Evolutionary conservation across 1,284 basidiomycete genomes (phyloP).

Genomic region (Austroboletus niveus): DNA sequence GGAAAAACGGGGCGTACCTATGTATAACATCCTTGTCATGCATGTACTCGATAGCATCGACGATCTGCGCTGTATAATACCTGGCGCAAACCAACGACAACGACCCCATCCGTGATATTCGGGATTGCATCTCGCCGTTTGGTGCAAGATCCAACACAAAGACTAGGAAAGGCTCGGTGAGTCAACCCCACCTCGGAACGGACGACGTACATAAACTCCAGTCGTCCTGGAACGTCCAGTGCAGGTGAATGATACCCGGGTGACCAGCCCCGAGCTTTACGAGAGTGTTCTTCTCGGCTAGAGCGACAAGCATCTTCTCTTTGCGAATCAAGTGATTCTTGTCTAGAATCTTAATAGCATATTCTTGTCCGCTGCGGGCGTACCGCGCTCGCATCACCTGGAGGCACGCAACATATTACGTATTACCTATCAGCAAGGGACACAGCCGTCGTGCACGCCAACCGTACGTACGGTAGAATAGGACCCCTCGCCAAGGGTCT

Average conservation of each 20-base stretch:
- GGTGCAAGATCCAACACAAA: conserved; percentile 87
- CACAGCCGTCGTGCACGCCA: neutral
- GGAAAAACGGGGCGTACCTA: conserved; percentile 45
- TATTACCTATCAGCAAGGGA: conserved; percentile 9
- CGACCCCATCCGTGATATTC: conserved; percentile 80
- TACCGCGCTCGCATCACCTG: conserved; percentile 64
- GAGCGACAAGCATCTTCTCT: conserved; percentile 62
- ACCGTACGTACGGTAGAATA: conserved; percentile 65
- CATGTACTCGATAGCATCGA: conserved; percentile 88
- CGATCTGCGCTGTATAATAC: conserved; percentile 85
- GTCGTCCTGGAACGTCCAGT: conserved; percentile 84
- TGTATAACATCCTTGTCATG: conserved; percentile 88
- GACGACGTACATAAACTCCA: conserved; percentile 67
- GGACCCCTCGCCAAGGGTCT: conserved; percentile 73
- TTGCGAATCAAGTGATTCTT: conserved; percentile 71
- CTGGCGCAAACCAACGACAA: conserved; percentile 72
- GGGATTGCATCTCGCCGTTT: conserved; percentile 87
- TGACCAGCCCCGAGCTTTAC: conserved; percentile 66
- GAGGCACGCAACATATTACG: conserved; percentile 13
- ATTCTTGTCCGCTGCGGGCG: conserved; percentile 57
- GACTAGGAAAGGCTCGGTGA: conserved; percentile 46
- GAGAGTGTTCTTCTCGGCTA: conserved; percentile 65
- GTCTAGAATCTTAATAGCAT: conserved; percentile 76
- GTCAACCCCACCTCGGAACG: neutral
- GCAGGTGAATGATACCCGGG: conserved; percentile 79